A percentile compares a stretch with the other conserved stretches of the same genome.
These are phyloP conservation scores for Arachis monticola DNA, from an alignment of 331 rosid genomes.

Conservation along the genomic window DNA sequence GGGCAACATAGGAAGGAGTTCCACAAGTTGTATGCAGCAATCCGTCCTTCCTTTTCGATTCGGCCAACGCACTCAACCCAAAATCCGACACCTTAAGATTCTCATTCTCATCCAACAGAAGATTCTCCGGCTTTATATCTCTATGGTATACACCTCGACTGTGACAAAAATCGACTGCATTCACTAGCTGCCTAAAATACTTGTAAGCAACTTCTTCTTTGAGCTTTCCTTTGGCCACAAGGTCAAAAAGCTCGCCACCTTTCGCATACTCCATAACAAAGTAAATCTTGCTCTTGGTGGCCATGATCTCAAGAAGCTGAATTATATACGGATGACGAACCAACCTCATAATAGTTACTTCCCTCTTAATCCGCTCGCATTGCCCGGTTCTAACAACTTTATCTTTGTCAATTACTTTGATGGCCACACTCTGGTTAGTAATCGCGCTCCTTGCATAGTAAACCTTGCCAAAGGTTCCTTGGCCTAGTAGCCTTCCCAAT, in stretches of 20 bases:
- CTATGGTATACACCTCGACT: slow-evolving; percentile 92
- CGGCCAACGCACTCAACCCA: slow-evolving; percentile 83
- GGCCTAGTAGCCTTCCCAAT: slow-evolving; percentile 80
- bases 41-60: slow-evolving; percentile 63
- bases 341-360: slow-evolving; percentile 73
- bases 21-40: slow-evolving; percentile 90
- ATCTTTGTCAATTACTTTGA: slow-evolving; percentile 78
- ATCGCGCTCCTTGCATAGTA: slow-evolving; percentile 67
- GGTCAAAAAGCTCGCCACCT: slow-evolving; percentile 86
- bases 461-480: slow-evolving; percentile 89
- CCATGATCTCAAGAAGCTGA: slow-evolving; percentile 84
- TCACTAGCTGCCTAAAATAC: slow-evolving; percentile 72
- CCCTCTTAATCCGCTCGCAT: slow-evolving; percentile 64
- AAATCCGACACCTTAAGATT: slow-evolving; percentile 88
- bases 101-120: slow-evolving; percentile 82
- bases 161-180: slow-evolving; percentile 91
- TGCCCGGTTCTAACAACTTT: slow-evolving; percentile 61
- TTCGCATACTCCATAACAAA: slow-evolving; percentile 84
- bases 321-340: slow-evolving; percentile 77
- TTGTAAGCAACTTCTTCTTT: slow-evolving; percentile 72
- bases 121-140: slow-evolving; percentile 90
- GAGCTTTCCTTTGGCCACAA: slow-evolving; percentile 73
- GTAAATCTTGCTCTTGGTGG: slow-evolving; percentile 83
- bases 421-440: slow-evolving; percentile 73
- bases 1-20: slow-evolving; percentile 95